These are phyloP conservation scores for Ceratobasidium papillatum DNA, from an alignment of 1,284 basidiomycete species.

Conservation along the genomic window DNA sequence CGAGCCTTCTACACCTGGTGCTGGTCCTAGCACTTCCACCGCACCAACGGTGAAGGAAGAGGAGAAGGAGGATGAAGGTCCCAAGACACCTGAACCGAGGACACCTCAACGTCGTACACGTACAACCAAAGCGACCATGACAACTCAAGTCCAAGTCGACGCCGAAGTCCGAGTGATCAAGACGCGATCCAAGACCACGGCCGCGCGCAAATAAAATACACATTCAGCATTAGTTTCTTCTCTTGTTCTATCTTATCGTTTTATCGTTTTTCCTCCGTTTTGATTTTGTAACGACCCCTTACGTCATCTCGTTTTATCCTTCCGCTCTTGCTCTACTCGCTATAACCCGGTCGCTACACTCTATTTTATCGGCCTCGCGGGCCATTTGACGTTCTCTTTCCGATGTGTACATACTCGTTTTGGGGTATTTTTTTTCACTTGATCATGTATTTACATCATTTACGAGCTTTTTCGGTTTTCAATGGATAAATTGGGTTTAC, in stretches of 20 bases:
- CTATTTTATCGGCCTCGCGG: slow-evolving; percentile 18
- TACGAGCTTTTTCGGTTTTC: slow-evolving; percentile 3
- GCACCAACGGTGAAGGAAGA: too few species aligned
- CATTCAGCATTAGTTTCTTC: too few species aligned
- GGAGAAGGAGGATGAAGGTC: too few species aligned
- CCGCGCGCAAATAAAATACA: not conserved
- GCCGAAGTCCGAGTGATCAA: slow-evolving; percentile 19
- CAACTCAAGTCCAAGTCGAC: not conserved
- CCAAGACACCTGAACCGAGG: slow-evolving; percentile 29
- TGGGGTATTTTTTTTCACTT: not conserved
- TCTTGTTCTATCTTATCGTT: not conserved
- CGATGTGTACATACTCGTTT: not conserved
- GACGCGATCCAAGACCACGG: slow-evolving; percentile 32
- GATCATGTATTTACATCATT: slow-evolving; percentile 22
- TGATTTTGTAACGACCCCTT: not conserved
- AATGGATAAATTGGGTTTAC: not conserved
- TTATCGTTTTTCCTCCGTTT: not conserved
- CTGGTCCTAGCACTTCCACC: not conserved
- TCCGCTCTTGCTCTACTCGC: not conserved
- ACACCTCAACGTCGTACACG: slow-evolving; percentile 6
- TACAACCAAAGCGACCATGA: not conserved
- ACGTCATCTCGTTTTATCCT: not conserved
- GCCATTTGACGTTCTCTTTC: not conserved
- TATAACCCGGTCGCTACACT: slow-evolving; percentile 13
- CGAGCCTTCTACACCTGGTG: not conserved